Evolutionary conservation across 1,284 basidiomycete species (phyloP), one percentile per base, ranked within the genome.

Genomic region (Blastosporella zonata): DNA sequence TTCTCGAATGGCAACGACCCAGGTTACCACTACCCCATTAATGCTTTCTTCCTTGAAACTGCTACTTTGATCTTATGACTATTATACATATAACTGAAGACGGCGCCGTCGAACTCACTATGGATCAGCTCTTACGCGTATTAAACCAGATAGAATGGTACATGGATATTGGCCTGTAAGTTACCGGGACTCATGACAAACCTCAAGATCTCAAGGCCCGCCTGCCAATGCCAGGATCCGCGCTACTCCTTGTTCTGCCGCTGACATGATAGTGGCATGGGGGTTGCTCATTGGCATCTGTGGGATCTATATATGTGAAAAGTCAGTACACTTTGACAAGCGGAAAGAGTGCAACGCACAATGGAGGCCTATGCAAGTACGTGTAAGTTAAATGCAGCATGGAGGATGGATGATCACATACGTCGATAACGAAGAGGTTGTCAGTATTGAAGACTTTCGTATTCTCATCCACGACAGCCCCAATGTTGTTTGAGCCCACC

Each of bases 391-490:
- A 45, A 43, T 8, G 34, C 33, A 21, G 6, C 23, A 48, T 28
- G 23, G 10, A 20, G 10, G 9, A 9, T 54, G 12, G 49, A 23
- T 34, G 41, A 46, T 37, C 10, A 65, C 72, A 52, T 55, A 75
- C 76, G 56, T 73, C 71, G 29, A 72, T 63, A 28, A 74, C 61
- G 48, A 72, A 72, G 47, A 82, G 61, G 61, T 83, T 82, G 63
- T 81, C 71, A 12, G 80, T 82, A 50, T 70, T 68, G 58, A 74
- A 74, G 9, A 83, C 81, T 61, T 79, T 78, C 20, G 72, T 67
- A 59, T 82, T 81, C 37, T 72, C 61, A 55, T 82, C 81, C 15
- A 84, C 80, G 21, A 84, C 81, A 8, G 68, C 65, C 28, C 73
- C 73, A 43, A 81, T 79, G 15, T 53, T 70, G 53, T 73, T 72